Percentiles rank a stretch among this genome's conserved stretches.
Conservation (phyloP, 2,329 filamentous ascomycete genomes). For the Aspergillus sp. region DNA sequence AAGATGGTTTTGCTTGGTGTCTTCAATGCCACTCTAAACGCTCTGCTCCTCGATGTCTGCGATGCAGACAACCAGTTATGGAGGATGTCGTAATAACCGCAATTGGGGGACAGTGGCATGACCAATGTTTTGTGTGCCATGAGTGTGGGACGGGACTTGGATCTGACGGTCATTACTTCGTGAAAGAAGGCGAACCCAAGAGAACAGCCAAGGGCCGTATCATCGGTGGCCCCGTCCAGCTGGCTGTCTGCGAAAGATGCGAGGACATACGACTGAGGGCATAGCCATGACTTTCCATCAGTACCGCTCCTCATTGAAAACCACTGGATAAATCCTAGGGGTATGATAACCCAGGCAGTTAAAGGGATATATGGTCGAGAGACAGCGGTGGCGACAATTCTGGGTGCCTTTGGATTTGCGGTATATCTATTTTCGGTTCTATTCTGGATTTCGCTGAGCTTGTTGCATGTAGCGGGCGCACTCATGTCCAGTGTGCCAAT, state of each 20-base stretch:
- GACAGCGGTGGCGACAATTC: no score
- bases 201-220: slow-evolving; percentile 37
- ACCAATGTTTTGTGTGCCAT: slow-evolving; percentile 77
- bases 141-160: slow-evolving; percentile 52
- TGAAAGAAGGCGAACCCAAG: slow-evolving; percentile 44
- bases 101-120: slow-evolving; percentile 87
- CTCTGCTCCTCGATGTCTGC: slow-evolving; percentile 79
- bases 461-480: slow-evolving; percentile 1
- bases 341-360: no score
- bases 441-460: slow-evolving; percentile 4
- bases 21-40: slow-evolving; percentile 84
- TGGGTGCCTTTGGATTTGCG: no score
- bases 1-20: slow-evolving; percentile 97
- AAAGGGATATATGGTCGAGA: no score
- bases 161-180: slow-evolving; percentile 53
- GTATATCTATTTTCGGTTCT: slow-evolving; percentile 9
- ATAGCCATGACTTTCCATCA: no score
- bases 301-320: no score
- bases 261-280: slow-evolving; percentile 55
- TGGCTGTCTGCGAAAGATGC: slow-evolving; percentile 54
- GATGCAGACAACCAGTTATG: slow-evolving; percentile 73
- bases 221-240: slow-evolving; percentile 41
- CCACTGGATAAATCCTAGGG: no score
- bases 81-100: slow-evolving; percentile 86
- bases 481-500: background rate